Conservation (phyloP, 1,284 basidiomycete genomes). For the Heterobasidion parviporum region DNA sequence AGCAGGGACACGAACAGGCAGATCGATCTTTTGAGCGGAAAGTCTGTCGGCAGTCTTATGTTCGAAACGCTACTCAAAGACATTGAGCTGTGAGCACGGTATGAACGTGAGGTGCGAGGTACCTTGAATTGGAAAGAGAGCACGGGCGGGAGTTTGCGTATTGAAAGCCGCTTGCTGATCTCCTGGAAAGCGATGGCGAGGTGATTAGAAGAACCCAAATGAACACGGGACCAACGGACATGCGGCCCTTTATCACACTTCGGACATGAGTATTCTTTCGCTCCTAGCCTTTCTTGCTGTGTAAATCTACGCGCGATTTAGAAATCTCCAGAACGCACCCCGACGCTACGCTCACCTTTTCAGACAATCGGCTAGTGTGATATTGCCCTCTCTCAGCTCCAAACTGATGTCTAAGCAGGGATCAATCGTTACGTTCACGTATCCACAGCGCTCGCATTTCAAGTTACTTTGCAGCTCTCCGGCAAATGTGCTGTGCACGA, state of each 20-base stretch:
- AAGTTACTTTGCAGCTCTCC: constrained; percentile 87
- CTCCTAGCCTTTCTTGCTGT: constrained; percentile 63
- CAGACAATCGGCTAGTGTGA: constrained; percentile 64
- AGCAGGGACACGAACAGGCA: constrained; percentile 76
- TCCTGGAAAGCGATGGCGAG: constrained; percentile 33
- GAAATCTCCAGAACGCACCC: no score
- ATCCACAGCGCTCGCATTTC: constrained; percentile 74
- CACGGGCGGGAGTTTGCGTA: constrained; percentile 83
- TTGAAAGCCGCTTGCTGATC: constrained; percentile 78
- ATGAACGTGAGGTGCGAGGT: constrained; percentile 2
- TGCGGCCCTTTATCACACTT: constrained; percentile 65
- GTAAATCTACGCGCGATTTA: constrained; percentile 47
- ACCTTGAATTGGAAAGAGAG: constrained; percentile 96
- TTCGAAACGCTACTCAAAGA: constrained; percentile 72
- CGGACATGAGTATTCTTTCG: constrained; percentile 66
- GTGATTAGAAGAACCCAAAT: background rate
- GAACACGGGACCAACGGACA: constrained; percentile 26
- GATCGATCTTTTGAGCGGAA: constrained; percentile 78
- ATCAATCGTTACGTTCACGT: constrained; percentile 75
- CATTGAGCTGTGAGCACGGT: background rate
- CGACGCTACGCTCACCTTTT: constrained; percentile 38
- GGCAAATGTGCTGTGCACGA: constrained; percentile 87
- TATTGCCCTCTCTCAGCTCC: constrained; percentile 53
- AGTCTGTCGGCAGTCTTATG: constrained; percentile 71
- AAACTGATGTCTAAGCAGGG: constrained; percentile 91